Base-by-base conservation (phyloP, 2,329 filamentous ascomycete genomes). In the Trichoderma sp. region DNA sequence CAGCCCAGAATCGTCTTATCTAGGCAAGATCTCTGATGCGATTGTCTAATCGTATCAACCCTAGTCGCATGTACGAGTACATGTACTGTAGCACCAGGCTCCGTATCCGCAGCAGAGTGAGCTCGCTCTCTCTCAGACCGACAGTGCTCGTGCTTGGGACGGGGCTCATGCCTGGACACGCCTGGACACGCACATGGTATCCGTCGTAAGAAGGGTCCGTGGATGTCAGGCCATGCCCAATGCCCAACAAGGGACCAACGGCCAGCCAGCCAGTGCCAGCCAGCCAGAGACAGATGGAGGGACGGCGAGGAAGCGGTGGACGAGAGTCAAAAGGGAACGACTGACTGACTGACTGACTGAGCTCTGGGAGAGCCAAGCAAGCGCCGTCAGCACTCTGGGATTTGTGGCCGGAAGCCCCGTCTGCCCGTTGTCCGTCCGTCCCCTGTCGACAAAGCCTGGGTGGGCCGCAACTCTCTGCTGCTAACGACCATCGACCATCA, bases 371-470 rank as follows among this genome's bases (percentile, higher is more conserved):
- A 58, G 60, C 67, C 39, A 68, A 64, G 67, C 67, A 64, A 68
- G 67, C 67, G 67, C 67, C 67, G 67, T 68, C 67, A 68, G 67
- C 67, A 61, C 67, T 64, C 64, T 67, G 64, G 54, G 59, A 63
- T 64, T 58, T 64, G 65, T 59, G 63, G 63, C 67, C 63, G 67
- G 67, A 68, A 66, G 67, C 67, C 67, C 67, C 67, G 67, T 66
- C 67, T 68, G 67, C 63, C 67, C 67, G 67, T 68, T 66, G 61
- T 67, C 63, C 54, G 67, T 61, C 67, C 54, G 56, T 59, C 61
- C 67, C 67, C 67, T 68, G 67, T 66, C 67, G 54, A 65, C 63
- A 65, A 37, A 34, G 52, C 35, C 59, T 54, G 54, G 60, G 48
- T 57, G 59, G 58, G 60, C 19, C 50, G 56, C 17, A 60, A 39